Conservation (phyloP, 345 rosid genomes). For the Linum trigynum region DNA sequence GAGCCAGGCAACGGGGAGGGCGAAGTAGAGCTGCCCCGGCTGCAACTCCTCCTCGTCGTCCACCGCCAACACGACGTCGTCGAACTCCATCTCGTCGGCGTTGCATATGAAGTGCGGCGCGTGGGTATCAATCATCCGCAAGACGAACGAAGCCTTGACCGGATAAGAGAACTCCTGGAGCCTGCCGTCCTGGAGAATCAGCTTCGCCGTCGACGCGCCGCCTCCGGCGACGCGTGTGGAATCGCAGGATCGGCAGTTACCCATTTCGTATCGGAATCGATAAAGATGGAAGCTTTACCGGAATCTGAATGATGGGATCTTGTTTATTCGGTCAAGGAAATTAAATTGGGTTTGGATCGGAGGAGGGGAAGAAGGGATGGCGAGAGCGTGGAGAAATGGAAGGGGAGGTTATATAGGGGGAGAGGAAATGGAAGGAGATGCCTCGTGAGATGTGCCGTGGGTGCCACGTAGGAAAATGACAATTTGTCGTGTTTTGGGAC, state of each 20-base stretch:
- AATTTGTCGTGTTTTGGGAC: not conserved
- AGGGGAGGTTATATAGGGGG: not conserved
- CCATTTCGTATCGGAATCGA: constrained; percentile 33
- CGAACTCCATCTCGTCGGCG: constrained; percentile 94
- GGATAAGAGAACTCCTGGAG: constrained; percentile 71
- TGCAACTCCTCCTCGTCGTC: constrained; percentile 64
- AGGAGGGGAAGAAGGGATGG: too few species aligned
- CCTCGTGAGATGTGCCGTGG: not conserved
- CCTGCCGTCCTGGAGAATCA: constrained; percentile 68
- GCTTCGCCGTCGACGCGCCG: constrained; percentile 50
- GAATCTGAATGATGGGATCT: too few species aligned
- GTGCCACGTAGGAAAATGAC: not conserved
- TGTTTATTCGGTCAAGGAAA: too few species aligned
- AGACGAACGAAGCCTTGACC: constrained; percentile 63
- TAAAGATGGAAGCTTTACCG: too few species aligned
- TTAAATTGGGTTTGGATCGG: not conserved
- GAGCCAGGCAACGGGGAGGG: constrained; percentile 56
- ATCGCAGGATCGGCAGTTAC: constrained; percentile 79
- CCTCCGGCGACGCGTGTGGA: constrained; percentile 27
- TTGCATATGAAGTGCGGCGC: constrained; percentile 61
- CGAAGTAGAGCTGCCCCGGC: constrained; percentile 81
- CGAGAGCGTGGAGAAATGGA: too few species aligned
- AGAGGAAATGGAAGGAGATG: not conserved
- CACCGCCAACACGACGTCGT: constrained; percentile 57
- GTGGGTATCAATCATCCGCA: constrained; percentile 33